Base-by-base conservation (phyloP, 2,329 filamentous ascomycete genomes). In the Lasiodiplodia gonubiensis region DNA sequence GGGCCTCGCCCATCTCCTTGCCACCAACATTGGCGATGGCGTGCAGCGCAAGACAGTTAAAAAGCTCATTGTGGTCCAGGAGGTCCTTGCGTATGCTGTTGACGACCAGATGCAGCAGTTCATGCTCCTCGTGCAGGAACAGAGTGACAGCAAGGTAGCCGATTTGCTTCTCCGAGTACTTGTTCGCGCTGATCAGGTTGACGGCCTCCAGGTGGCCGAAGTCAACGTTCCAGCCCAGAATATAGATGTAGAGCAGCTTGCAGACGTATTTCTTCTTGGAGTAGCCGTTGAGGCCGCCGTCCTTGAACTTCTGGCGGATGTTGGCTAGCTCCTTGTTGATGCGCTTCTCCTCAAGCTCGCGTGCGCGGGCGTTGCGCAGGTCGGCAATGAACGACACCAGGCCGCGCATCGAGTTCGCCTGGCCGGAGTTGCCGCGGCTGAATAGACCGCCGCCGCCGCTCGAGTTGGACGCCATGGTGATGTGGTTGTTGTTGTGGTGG, bases 231-330 rank as follows among this genome's bases (percentile, higher is more conserved):
- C 95, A 99, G 59, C 95, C 95, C 71, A 99, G 88, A 69, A 99
- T 99, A 80, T 99, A 99, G 75, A 99, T 98, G 80, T 99, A 99
- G 70, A 99, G 86, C 72, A 99, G 88, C 89, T 99, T 99, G 92
- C 95, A 99, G 72, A 99, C 95, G 79, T 99, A 99, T 91, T 99
- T 99, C 87, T 99, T 99, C 86, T 96, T 97, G 85, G 97, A 93
- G 78, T 99, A 99, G 72, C 95, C 96, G 77, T 91, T 97, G 68
- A 99, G 84, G 77, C 87, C 95, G 71, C 93, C 94, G 79, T 95
- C 92, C 86, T 97, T 97, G 85, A 98, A 99, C 82, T 98, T 98
- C 83, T 97, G 93, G 76, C 93, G 89, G 79, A 99, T 99, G 78
- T 99, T 99, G 77, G 95, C 95, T 79, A 99, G 83, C 83, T 99